These are phyloP conservation scores for Angomonas deanei DNA, from an alignment of 208 protist species.

Conservation along the genomic window DNA sequence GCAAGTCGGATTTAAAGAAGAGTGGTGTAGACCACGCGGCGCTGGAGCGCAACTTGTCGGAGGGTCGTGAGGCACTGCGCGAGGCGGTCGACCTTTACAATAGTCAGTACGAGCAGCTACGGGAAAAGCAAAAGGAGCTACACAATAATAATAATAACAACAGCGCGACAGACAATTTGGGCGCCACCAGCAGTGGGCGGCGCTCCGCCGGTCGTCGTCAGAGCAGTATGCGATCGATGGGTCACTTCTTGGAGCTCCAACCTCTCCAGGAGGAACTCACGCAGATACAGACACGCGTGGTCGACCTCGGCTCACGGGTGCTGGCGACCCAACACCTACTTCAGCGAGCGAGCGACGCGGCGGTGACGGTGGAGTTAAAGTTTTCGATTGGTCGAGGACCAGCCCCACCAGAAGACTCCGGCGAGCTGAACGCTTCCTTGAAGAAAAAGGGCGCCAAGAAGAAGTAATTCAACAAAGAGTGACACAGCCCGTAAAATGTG, in stretches of 20 bases:
- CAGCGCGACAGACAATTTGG: neutral
- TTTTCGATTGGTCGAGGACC: conserved; percentile 41
- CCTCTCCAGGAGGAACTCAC: conserved; percentile 9
- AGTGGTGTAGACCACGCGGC: neutral
- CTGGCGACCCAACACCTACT: conserved; percentile 24
- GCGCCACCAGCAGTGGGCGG: neutral
- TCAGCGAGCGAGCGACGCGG: conserved; percentile 12
- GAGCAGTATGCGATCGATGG: conserved; percentile 15
- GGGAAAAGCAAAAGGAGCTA: neutral
- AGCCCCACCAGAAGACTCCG: conserved; percentile 11
- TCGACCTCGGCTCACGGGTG: conserved; percentile 20
- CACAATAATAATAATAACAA: neutral
- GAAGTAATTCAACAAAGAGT: too few relatives aligned
- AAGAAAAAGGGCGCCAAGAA: neutral
- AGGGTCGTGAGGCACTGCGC: conserved; percentile 15
- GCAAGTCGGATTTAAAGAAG: neutral
- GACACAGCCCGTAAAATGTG: too few relatives aligned
- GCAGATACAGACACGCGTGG: conserved; percentile 12
- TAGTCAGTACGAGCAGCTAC: conserved; percentile 5
- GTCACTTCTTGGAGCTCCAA: neutral
- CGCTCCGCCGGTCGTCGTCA: neutral
- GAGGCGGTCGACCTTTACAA: conserved; percentile 3
- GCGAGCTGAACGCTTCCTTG: conserved; percentile 6
- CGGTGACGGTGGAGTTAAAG: conserved; percentile 21
- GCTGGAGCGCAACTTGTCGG: conserved; percentile 11